Percentiles rank a stretch among this genome's conserved stretches.
phyloP scores from a whole-genome alignment of 2,329 filamentous ascomycete species.

The Nothopassalora personata region DNA sequence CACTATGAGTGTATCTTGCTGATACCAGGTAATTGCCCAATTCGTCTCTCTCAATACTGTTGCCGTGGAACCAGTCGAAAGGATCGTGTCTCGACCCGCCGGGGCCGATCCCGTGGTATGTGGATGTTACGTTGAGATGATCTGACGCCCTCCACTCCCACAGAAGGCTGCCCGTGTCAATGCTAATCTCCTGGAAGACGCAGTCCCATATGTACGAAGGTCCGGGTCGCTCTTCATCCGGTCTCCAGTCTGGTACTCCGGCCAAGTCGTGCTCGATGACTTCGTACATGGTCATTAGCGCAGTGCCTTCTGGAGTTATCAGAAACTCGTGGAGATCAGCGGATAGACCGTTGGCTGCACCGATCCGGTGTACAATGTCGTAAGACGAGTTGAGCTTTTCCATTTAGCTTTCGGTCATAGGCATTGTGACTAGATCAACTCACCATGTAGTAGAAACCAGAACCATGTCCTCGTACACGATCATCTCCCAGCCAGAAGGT shows the following conservation, averaged over 20 bases:
- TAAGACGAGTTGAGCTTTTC: constrained; percentile 35
- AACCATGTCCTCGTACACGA: constrained; percentile 32
- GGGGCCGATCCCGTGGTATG: constrained; percentile 34
- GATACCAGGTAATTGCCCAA: constrained; percentile 46
- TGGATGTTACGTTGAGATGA: constrained; percentile 34
- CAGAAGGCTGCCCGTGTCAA: constrained; percentile 40
- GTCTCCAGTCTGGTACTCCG: constrained; percentile 19
- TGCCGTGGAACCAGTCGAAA: constrained; percentile 52
- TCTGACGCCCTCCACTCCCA: constrained; percentile 47
- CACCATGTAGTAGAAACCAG: constrained; percentile 33
- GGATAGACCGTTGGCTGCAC: constrained; percentile 32
- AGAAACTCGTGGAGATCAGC: constrained; percentile 43
- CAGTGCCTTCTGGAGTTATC: constrained; percentile 39
- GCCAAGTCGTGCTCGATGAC: constrained; percentile 21
- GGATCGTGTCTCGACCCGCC: constrained; percentile 40
- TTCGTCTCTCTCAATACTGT: constrained; percentile 46
- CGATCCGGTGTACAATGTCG: constrained; percentile 37
- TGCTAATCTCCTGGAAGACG: constrained; percentile 44
- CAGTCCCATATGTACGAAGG: constrained; percentile 37
- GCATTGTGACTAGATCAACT: not conserved
- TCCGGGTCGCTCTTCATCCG: constrained; percentile 13
- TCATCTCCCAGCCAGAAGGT: constrained; percentile 39
- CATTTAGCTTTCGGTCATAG: not conserved
- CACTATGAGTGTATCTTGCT: constrained; percentile 38
- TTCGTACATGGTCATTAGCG: constrained; percentile 42